Base-by-base conservation (phyloP, 2,329 filamentous ascomycete species). In the Penicillium vulpinum region DNA sequence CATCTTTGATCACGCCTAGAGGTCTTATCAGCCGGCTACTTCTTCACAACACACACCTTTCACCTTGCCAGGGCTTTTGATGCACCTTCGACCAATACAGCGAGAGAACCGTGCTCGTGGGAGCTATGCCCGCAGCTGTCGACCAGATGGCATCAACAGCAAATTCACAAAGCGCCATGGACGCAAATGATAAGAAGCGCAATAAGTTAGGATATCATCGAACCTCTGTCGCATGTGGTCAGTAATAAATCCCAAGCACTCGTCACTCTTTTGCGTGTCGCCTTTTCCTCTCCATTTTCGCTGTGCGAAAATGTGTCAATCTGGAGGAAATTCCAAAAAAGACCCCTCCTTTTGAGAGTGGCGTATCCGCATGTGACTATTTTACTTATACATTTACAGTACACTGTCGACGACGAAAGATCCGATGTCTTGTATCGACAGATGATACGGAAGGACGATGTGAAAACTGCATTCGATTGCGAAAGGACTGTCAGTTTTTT, bases 161-260 rank as follows among this genome's bases (percentile, higher is more conserved):
- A 59, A 70, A 62, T 61, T 65, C 67, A 53, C 68, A 72, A 60
- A 63, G 61, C 61, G 61, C 70, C 59, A 75, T 76, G 74, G 75
- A 77, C 56, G 64, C 68, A 58, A 64, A 60, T 51, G 85, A 89
- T 66, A 89, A 89, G 72, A 85, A 86, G 70, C 86, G 92, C 70
- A 97, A 96, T 75, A 97, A 96, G 77, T 82, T 97, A 59, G 93
- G 93, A 38, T 97, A 97, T 73, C 93, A 97, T 78, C 86, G 93
- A 70, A 96, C 92, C 35, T 95, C 92, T 43, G 91, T 97, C 67
- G 94, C 93, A 66, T 97, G 93, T 80, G 89, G 93, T 97, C 84
- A 85, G 92, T 86, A 56, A 40, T 45, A 28, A 26, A 26, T 33
- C n/a, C 36, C 29, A 22, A 21, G 15, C 21, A 45, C 51, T 21